Percentiles rank a stretch among this genome's conserved stretches.
Evolutionary conservation across 441 rosid genomes (phyloP).

Genomic region (Manihot esculenta): DNA sequence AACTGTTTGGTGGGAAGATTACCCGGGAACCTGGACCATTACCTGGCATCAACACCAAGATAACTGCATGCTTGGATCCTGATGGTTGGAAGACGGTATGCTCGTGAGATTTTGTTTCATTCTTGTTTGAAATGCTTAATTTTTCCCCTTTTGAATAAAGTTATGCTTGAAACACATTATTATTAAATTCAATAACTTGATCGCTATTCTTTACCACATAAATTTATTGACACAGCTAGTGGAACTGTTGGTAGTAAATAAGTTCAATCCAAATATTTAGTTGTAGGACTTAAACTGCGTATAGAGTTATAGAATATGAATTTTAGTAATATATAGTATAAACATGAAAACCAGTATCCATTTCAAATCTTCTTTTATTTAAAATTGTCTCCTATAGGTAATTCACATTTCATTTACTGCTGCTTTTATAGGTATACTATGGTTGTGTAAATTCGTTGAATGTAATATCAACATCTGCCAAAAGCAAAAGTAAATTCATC

Average conservation of each 20-base stretch:
- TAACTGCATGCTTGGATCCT: slow-evolving; percentile 94
- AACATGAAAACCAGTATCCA: neutral
- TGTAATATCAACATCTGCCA: too few relatives aligned
- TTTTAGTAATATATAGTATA: neutral
- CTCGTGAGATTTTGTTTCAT: slow-evolving; percentile 12
- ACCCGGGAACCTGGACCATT: slow-evolving; percentile 87
- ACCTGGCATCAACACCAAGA: slow-evolving; percentile 90
- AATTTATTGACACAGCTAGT: neutral
- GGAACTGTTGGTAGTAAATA: slow-evolving; percentile 12
- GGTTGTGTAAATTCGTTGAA: neutral
- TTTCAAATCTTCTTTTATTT: neutral
- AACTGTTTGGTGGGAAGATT: slow-evolving; percentile 71
- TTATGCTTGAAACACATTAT: neutral
- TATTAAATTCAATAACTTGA: neutral
- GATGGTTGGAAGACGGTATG: slow-evolving; percentile 97
- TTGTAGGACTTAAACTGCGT: neutral
- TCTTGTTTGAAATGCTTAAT: slow-evolving; percentile 6
- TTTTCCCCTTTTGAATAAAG: neutral
- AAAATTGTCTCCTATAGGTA: neutral
- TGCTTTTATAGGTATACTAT: neutral
- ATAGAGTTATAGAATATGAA: too few relatives aligned
- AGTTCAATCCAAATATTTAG: neutral
- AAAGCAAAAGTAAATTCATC: too few relatives aligned
- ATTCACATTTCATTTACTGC: neutral
- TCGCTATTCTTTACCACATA: neutral